Percentiles rank a stretch among this genome's conserved stretches.
These are phyloP conservation scores for Papilionanthe hybrid DNA, from an alignment of 116 monocot genomes.

Conservation along the genomic window DNA sequence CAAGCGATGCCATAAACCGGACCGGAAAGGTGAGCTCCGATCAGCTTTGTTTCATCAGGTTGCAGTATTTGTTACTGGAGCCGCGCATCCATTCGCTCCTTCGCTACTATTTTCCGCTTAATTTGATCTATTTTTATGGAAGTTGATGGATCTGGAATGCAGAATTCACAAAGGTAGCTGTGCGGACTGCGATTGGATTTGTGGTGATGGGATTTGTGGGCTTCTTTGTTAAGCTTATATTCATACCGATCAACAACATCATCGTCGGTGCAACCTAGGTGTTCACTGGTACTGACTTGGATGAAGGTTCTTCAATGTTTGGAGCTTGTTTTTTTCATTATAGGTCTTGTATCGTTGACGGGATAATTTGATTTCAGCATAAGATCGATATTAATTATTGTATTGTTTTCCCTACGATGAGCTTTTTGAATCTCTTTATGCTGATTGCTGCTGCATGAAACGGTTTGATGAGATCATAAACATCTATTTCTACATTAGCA, in stretches of 20 bases:
- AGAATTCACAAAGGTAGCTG: constrained; percentile 33
- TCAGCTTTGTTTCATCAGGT: background rate
- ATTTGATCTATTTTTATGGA: background rate
- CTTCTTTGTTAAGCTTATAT: constrained; percentile 29
- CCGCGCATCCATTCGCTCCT: background rate
- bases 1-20: constrained; percentile 29
- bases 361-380: background rate
- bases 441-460: background rate
- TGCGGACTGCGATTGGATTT: constrained; percentile 31
- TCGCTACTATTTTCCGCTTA: background rate
- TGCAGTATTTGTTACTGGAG: background rate
- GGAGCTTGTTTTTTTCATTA: background rate
- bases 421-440: too few relatives aligned
- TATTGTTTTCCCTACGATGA: background rate
- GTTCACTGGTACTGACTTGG: too few relatives aligned
- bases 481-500: background rate
- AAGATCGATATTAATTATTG: background rate
- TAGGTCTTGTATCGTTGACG: background rate
- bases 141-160: background rate
- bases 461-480: background rate
- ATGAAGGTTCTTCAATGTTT: background rate
- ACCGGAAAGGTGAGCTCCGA: constrained; percentile 15
- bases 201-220: constrained; percentile 37
- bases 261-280: constrained; percentile 19
- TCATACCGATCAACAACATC: constrained; percentile 35